phyloP scores from a whole-genome alignment of 371 early-diverging fungal genomes.

The Mortierella sp. region DNA sequence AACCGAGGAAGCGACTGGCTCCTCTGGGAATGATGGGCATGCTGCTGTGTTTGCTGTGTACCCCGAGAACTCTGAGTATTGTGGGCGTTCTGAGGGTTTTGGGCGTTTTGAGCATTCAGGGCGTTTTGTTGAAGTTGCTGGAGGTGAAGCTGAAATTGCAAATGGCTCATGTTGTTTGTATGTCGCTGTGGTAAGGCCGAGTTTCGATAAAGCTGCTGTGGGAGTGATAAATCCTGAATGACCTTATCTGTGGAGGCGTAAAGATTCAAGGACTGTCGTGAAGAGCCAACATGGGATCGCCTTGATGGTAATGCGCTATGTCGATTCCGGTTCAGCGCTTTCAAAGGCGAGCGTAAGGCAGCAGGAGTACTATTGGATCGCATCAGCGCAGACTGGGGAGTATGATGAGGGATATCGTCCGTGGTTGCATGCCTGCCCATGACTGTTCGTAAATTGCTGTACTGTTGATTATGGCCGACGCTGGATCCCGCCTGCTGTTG shows the following conservation, averaged over 20 bases:
- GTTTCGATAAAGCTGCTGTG: conserved; percentile 48
- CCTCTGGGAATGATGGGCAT: conserved; percentile 17
- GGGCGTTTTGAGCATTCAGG: background rate
- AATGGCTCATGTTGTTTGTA: conserved; percentile 36
- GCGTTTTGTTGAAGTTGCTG: conserved; percentile 29
- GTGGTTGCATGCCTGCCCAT: conserved; percentile 22
- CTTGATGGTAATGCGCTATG: conserved; percentile 43
- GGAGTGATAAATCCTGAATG: conserved; percentile 50
- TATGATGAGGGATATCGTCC: conserved; percentile 35
- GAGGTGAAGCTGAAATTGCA: conserved; percentile 49
- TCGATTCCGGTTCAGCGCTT: conserved; percentile 35
- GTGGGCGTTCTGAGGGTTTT: background rate
- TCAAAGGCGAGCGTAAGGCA: conserved; percentile 38
- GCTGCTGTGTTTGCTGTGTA: conserved; percentile 30
- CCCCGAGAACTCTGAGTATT: background rate
- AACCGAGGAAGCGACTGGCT: conserved; percentile 29
- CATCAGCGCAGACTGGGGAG: conserved; percentile 38
- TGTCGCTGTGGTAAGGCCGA: conserved; percentile 45
- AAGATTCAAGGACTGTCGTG: conserved; percentile 42
- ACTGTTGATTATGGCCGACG: conserved; percentile 12
- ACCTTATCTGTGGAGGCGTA: conserved; percentile 54
- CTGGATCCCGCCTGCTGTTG: conserved; percentile 14
- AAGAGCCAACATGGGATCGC: conserved; percentile 28
- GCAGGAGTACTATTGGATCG: conserved; percentile 56
- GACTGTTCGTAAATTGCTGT: conserved; percentile 20